A percentile compares a stretch with the other conserved stretches of the same genome.
These are phyloP conservation scores for Simplicillium sp. DNA, from an alignment of 2,329 filamentous ascomycete genomes.

Conservation along the genomic window DNA sequence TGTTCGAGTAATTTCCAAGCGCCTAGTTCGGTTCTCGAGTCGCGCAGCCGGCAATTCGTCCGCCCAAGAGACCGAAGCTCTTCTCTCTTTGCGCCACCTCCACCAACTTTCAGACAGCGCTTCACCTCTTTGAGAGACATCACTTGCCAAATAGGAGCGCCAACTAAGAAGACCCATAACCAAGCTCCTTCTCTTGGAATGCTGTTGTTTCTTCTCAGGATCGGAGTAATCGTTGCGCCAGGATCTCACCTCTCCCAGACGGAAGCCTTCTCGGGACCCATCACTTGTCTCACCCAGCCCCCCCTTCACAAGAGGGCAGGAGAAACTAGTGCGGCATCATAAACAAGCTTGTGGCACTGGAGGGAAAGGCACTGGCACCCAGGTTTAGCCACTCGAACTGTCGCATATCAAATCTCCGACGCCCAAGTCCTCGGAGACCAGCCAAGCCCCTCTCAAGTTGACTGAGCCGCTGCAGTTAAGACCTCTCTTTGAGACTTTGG, in stretches of 20 bases:
- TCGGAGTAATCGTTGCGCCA: slow-evolving; percentile 21
- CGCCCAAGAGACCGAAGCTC: slow-evolving; percentile 5
- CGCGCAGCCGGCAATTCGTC: neutral
- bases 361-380: slow-evolving; percentile 18
- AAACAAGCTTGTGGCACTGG: slow-evolving; percentile 19
- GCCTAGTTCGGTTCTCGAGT: no score
- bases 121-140: slow-evolving; percentile 4
- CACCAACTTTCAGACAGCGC: slow-evolving; percentile 5
- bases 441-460: slow-evolving; percentile 16
- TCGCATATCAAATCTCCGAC: slow-evolving; percentile 29
- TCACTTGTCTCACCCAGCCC: slow-evolving; percentile 24
- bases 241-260: slow-evolving; percentile 21
- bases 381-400: slow-evolving; percentile 18
- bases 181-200: slow-evolving; percentile 24
- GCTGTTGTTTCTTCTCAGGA: slow-evolving; percentile 25
- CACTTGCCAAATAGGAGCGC: no score
- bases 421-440: slow-evolving; percentile 17
- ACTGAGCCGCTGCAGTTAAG: slow-evolving; percentile 22
- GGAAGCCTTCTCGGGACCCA: slow-evolving; percentile 16
- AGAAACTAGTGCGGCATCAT: slow-evolving; percentile 22
- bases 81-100: slow-evolving; percentile 4
- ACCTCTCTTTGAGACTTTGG: slow-evolving; percentile 24
- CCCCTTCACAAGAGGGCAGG: slow-evolving; percentile 19
- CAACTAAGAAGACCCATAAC: neutral
- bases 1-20: no score